phyloP scores from a whole-genome alignment of 2,329 filamentous ascomycete genomes.

The Colletotrichum eleusines region DNA sequence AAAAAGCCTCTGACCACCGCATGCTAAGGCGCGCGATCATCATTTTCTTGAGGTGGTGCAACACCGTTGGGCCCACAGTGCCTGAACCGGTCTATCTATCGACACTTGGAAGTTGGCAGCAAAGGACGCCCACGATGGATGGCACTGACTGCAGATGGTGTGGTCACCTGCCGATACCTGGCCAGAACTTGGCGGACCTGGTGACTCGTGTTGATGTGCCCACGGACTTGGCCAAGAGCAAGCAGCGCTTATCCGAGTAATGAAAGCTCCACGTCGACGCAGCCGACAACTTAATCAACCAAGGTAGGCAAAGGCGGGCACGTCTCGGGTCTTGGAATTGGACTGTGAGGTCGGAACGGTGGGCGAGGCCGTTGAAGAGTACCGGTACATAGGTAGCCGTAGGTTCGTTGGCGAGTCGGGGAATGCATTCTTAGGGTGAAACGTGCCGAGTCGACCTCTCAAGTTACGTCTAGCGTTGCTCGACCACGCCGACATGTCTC shows the following conservation, averaged over 20 bases:
- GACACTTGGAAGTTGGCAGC: not conserved
- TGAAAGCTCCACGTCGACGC: not conserved
- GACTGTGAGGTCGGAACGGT: not conserved
- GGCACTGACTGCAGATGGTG: slow-evolving; percentile 22
- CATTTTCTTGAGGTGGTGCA: not conserved
- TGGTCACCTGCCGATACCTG: slow-evolving; percentile 34
- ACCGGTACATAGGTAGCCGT: too few species aligned
- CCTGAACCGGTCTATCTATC: not conserved
- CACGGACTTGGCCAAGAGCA: slow-evolving; percentile 23
- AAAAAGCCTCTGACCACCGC: not conserved
- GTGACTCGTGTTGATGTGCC: slow-evolving; percentile 22
- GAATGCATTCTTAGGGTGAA: slow-evolving; percentile 37
- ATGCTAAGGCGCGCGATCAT: not conserved
- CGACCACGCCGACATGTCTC: slow-evolving; percentile 24
- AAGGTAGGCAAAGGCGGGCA: not conserved
- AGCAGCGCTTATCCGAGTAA: not conserved
- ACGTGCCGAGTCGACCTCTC: slow-evolving; percentile 33
- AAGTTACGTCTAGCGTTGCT: slow-evolving; percentile 26
- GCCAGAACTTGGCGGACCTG: slow-evolving; percentile 23
- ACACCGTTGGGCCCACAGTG: not conserved
- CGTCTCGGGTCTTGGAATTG: slow-evolving; percentile 13
- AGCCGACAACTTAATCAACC: not conserved
- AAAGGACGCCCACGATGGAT: slow-evolving; percentile 15
- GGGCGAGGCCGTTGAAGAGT: slow-evolving; percentile 24
- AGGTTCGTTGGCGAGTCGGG: slow-evolving; percentile 9